Evolutionary conservation across 352 stramenopile species (phyloP), one percentile per base, ranked within the genome.

Genomic region (Pythium phragmiticola): DNA sequence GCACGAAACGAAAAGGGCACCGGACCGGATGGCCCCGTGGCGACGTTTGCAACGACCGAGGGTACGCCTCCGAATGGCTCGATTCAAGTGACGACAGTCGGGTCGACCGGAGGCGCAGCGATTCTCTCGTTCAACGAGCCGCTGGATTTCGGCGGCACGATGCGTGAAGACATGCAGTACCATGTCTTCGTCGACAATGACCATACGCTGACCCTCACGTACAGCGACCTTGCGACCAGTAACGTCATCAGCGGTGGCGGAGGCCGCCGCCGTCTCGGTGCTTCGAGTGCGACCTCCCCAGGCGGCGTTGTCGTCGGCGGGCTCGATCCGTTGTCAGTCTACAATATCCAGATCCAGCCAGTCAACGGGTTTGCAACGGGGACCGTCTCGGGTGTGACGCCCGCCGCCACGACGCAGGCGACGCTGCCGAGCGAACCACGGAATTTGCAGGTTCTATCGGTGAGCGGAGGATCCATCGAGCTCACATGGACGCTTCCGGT

Each of bases 101-200:
- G 3, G 16, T 66, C 7, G 47, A 89, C 75, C 0, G 80, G 82
- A 11, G 82, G 82, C 7, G 82, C 78, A 26, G 75, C 72, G 4
- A 12, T 60, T 19, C 75, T 91, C 23, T 57, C 54, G 2, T 87
- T 91, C 59, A 73, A 76, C n/a, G 75, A 84, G 11, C 82, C 82
- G 0, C 42, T 73, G 0, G 82, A 91, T 47, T 50, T 88, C 8
- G 82, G 82, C 7, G 82, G 82, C 16, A 72, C 67, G 2, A 30
- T 30, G 12, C 51, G 65, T 1, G 66, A 48, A 19, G 48, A 76
- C 8, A 77, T 91, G 60, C 41, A 73, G 4, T 91, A 89, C 45
- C 68, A 56, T 36, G 65, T 91, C 2, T 79, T 76, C 43, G 60
- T 88, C 0, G 74, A 89, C 52, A 57, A 47, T 21, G 60, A 77